Conservation (phyloP, 148 eudicot genomes). For the Pouteria glomerata region DNA sequence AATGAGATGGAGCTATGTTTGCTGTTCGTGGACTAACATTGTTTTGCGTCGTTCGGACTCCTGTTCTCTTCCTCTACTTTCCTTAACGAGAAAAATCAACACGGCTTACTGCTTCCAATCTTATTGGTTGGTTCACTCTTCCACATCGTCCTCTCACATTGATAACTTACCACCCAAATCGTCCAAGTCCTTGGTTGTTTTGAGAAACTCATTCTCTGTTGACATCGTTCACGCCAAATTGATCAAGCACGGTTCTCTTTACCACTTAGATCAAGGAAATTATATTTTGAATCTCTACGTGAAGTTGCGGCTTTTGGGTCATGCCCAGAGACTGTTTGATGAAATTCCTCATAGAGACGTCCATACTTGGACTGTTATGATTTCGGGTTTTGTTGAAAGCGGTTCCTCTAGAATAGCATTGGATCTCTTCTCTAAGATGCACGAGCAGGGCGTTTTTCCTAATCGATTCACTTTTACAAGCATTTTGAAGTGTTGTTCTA, state of each 20-base stretch:
- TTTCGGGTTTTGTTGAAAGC: slow-evolving; percentile 50
- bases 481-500: slow-evolving; percentile 66
- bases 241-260: slow-evolving; percentile 39
- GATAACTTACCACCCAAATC: slow-evolving; percentile 16
- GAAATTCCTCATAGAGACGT: slow-evolving; percentile 72
- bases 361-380: slow-evolving; percentile 61
- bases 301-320: slow-evolving; percentile 27
- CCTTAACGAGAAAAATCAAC: neutral
- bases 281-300: slow-evolving; percentile 50
- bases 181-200: slow-evolving; percentile 27
- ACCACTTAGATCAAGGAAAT: slow-evolving; percentile 34
- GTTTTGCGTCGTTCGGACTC: neutral
- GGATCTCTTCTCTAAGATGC: slow-evolving; percentile 46
- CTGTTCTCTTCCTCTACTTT: neutral
- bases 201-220: slow-evolving; percentile 14
- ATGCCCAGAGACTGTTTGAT: slow-evolving; percentile 64
- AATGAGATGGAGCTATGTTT: slow-evolving; percentile 10
- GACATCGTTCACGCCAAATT: slow-evolving; percentile 38
- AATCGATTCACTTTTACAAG: slow-evolving; percentile 73
- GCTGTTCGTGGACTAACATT: neutral
- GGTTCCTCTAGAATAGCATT: slow-evolving; percentile 38
- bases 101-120: neutral
- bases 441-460: slow-evolving; percentile 42
- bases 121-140: slow-evolving; percentile 9
- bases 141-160: slow-evolving; percentile 12